Evolutionary conservation across 2,329 filamentous ascomycete species (phyloP).

Genomic region (Neospermospora avenae): DNA sequence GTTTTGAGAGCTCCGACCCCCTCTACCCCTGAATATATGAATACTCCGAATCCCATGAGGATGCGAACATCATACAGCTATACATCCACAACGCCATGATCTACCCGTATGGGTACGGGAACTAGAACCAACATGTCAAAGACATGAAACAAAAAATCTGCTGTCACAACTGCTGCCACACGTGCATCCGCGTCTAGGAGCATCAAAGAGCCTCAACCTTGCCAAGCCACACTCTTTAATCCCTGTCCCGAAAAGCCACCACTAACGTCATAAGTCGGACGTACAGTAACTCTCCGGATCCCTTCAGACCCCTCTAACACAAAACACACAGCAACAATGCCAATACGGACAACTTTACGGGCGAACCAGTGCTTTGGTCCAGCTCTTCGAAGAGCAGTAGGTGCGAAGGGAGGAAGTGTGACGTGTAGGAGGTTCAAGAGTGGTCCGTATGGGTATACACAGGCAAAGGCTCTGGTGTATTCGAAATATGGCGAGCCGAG

Average conservation of each 20-base stretch:
- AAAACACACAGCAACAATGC: conserved; percentile 17
- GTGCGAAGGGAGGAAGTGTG: conserved; percentile 10
- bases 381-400: conserved; percentile 20
- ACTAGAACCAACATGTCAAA: neutral
- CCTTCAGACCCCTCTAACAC: neutral
- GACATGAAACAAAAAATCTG: neutral
- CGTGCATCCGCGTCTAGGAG: conserved; percentile 2
- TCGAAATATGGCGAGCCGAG: conserved; percentile 70
- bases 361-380: conserved; percentile 8
- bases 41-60: neutral
- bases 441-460: conserved; percentile 72
- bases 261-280: conserved; percentile 13
- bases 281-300: neutral
- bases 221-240: conserved; percentile 7
- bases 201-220: neutral
- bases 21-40: neutral
- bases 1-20: neutral
- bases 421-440: conserved; percentile 44
- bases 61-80: neutral
- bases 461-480: conserved; percentile 79
- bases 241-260: neutral
- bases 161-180: neutral
- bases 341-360: conserved; percentile 17
- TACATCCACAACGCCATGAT: neutral
- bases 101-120: neutral